phyloP scores from a whole-genome alignment of 1,139 yeast genomes.

The Candida freyschussii region DNA sequence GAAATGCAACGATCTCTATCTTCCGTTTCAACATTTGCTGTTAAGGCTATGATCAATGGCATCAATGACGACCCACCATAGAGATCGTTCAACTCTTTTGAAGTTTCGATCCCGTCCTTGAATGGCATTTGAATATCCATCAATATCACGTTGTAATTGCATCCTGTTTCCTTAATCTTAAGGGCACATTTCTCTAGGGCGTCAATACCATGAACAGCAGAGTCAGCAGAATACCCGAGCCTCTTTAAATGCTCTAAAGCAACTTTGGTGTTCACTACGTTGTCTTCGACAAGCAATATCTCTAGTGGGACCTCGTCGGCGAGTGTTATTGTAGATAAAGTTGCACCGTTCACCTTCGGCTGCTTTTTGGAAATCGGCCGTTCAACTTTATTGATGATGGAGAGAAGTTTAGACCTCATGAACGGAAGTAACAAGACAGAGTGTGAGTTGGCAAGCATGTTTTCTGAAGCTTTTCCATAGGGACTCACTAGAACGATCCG shows the following conservation, averaged over 20 bases:
- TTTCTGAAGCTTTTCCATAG: conserved; percentile 12
- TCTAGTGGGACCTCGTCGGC: conserved; percentile 38
- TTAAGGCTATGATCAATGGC: conserved; percentile 42
- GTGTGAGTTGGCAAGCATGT: conserved; percentile 5
- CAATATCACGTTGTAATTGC: conserved; percentile 57
- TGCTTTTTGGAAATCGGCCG: neutral
- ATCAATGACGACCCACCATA: conserved; percentile 33
- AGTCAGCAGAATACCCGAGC: conserved; percentile 50
- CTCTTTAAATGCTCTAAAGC: conserved; percentile 59
- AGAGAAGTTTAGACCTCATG: conserved; percentile 9
- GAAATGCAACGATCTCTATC: conserved; percentile 44
- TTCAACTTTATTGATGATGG: conserved; percentile 2
- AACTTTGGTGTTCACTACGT: conserved; percentile 83
- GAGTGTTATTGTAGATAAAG: conserved; percentile 7
- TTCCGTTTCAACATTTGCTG: conserved; percentile 56
- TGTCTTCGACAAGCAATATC: conserved; percentile 91
- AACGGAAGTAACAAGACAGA: conserved; percentile 18
- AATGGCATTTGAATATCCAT: conserved; percentile 95
- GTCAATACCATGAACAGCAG: conserved; percentile 83
- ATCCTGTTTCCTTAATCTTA: conserved; percentile 69
- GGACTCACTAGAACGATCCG: conserved; percentile 13
- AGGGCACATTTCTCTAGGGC: conserved; percentile 82
- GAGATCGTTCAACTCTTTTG: conserved; percentile 74
- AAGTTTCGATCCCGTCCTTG: conserved; percentile 86
- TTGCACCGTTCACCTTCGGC: conserved; percentile 2